These are phyloP conservation scores for Ceratocystis variospora DNA, from an alignment of 2,329 filamentous ascomycete species.

Conservation along the genomic window DNA sequence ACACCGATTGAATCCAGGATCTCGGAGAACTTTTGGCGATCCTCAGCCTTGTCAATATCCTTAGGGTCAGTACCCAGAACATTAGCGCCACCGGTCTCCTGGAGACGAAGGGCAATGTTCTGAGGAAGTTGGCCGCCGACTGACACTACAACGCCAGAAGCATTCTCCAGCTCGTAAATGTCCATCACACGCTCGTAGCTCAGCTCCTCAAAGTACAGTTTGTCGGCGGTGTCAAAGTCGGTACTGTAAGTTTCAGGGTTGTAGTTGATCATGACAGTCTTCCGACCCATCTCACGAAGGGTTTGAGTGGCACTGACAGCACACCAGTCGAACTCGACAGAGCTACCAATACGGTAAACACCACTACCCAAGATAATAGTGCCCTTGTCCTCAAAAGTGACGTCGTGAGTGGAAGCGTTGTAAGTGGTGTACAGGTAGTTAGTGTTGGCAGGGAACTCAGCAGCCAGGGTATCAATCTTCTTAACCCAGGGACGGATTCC, in stretches of 20 bases:
- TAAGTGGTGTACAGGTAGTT: conserved; percentile 98
- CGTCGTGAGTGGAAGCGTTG: conserved; percentile 87
- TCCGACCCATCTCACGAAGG: conserved; percentile 75
- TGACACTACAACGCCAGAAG: conserved; percentile 80
- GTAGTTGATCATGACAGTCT: conserved; percentile 95
- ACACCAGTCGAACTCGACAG: conserved; percentile 98
- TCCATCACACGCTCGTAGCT: conserved; percentile 98
- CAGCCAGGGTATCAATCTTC: conserved; percentile 91
- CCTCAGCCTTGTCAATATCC: conserved; percentile 96
- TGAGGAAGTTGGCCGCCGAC: conserved; percentile 93
- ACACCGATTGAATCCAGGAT: conserved; percentile 94
- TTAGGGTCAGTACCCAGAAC: conserved; percentile 84
- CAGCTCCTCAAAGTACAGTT: conserved; percentile 91
- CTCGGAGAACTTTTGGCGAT: conserved; percentile 95
- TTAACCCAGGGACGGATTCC: conserved; percentile 66
- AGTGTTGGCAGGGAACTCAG: conserved; percentile 87
- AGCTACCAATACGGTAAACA: conserved; percentile 94
- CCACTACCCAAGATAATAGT: conserved; percentile 81
- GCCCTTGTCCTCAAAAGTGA: conserved; percentile 85
- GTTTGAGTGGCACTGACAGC: conserved; percentile 80
- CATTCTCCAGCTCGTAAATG: conserved; percentile 84
- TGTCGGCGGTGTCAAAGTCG: conserved; percentile 80
- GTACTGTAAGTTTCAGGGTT: conserved; percentile 73
- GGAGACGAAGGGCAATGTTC: conserved; percentile 88
- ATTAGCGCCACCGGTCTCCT: conserved; percentile 79